Percentiles rank a stretch among this genome's conserved stretches.
phyloP scores from a whole-genome alignment of 768 basidiomycete species.

The Lactarius sp. region DNA sequence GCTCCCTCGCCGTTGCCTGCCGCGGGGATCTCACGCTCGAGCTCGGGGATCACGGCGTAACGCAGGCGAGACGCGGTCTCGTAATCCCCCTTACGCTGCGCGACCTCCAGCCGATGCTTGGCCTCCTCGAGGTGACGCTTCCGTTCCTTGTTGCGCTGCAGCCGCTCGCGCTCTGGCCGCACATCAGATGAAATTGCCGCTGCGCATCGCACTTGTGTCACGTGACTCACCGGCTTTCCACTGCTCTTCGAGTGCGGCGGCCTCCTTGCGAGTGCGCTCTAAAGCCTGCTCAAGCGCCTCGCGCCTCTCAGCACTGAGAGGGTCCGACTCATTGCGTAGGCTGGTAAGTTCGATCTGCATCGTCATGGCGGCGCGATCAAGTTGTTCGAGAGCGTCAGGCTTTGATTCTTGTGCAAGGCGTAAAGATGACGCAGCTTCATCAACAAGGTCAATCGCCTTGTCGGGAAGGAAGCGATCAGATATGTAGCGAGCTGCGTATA shows the following conservation, averaged over 20 bases:
- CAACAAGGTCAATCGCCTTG: conserved; percentile 88
- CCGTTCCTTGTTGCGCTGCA: conserved; percentile 55
- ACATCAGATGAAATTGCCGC: background rate
- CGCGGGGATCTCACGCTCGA: conserved; percentile 64
- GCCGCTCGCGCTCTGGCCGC: conserved; percentile 54
- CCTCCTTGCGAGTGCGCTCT: conserved; percentile 55
- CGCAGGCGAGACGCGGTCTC: conserved; percentile 80
- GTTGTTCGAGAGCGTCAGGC: conserved; percentile 75
- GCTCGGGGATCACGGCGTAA: conserved; percentile 78
- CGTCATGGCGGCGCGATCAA: conserved; percentile 81
- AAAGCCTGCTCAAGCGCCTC: conserved; percentile 62
- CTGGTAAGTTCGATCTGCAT: conserved; percentile 87
- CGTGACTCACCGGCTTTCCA: conserved; percentile 64
- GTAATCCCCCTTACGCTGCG: conserved; percentile 83
- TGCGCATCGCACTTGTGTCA: background rate
- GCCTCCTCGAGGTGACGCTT: conserved; percentile 76
- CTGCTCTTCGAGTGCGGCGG: conserved; percentile 51
- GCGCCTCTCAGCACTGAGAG: conserved; percentile 73
- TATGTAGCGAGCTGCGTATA: conserved; percentile 81
- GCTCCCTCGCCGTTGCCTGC: conserved; percentile 44
- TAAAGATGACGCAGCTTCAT: conserved; percentile 86
- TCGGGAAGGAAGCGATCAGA: conserved; percentile 86
- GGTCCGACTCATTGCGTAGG: conserved; percentile 82
- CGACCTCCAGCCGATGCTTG: conserved; percentile 81
- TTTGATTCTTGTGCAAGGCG: conserved; percentile 86